Evolutionary conservation across 257 asterid species (phyloP), one percentile per base, ranked within the genome.

Genomic region (Ocimum tenuiflorum): DNA sequence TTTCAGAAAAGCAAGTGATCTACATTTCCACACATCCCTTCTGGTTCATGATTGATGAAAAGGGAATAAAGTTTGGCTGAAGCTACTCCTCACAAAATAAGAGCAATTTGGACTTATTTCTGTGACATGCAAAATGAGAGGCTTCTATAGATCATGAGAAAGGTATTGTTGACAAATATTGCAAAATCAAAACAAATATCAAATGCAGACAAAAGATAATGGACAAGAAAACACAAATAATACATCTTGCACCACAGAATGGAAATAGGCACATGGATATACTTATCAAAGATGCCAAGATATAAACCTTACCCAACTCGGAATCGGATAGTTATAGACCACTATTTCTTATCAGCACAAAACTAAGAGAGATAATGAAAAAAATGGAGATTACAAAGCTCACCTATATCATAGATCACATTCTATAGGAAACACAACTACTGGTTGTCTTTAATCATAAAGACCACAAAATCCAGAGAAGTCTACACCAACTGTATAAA

Each of bases 381-480:
- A 68, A 15, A 2, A 29, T 18, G 5, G 45, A 13, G 61, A 38
- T 60, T 27, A 35, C 11, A 38, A 43, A 75, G 24, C 53, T 59
- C 15, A 36, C 49, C 55, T 29, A 51, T 60, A 31, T 46, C 52
- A 75, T 20, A 71, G 52, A 74, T 76, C 76, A 68, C 56, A 79
- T 61, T 75, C 56, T 61, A 38, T 31, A 50, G 57, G 41, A 65
- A 67, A 58, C 20, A 68, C 64, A 69, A 38, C 51, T 48, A 49
- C 64, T 63, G n/a, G 42, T 36, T 60, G 43, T 45, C 66, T 41
- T 15, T 12, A 23, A 22, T 69, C 77, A 46, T 18, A 67, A 69
- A 52, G 62, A 36, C 62, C 69, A 61, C 65, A 75, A 67, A 39
- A 55, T 59, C 56, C 48, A 73, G 63, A 77, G 65, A 67, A 47